Evolutionary conservation across 768 basidiomycete genomes (phyloP).

Genomic region (Boletus sensibilis): DNA sequence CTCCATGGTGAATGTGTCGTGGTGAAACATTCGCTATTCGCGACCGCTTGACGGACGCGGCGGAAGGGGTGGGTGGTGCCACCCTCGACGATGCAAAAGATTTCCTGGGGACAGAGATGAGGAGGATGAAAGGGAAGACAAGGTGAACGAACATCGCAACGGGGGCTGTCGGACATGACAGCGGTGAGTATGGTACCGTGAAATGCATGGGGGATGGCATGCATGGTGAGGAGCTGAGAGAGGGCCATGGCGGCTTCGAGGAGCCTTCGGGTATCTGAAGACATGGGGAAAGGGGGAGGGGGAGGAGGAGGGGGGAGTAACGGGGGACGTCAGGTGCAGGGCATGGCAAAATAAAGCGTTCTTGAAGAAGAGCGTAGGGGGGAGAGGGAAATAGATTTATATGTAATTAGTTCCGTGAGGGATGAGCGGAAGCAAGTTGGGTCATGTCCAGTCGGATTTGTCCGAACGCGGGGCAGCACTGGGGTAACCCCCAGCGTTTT

Average conservation of each 20-base stretch:
- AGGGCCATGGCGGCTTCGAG: slow-evolving; percentile 77
- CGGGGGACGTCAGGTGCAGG: slow-evolving; percentile 36
- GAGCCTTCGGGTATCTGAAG: slow-evolving; percentile 67
- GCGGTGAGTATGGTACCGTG: slow-evolving; percentile 74
- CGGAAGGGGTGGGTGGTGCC: slow-evolving; percentile 74
- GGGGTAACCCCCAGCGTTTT: slow-evolving; percentile 21
- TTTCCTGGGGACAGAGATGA: slow-evolving; percentile 55
- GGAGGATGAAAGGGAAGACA: neutral
- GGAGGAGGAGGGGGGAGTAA: slow-evolving; percentile 16
- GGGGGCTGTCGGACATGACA: slow-evolving; percentile 60
- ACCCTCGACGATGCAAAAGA: slow-evolving; percentile 80
- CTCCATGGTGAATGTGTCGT: slow-evolving; percentile 81
- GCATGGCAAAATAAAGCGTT: slow-evolving; percentile 53
- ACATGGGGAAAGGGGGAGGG: slow-evolving; percentile 40
- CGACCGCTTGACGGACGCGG: slow-evolving; percentile 72
- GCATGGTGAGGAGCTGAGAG: slow-evolving; percentile 57
- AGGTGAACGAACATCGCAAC: slow-evolving; percentile 55
- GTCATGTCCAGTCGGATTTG: slow-evolving; percentile 21
- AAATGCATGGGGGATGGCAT: slow-evolving; percentile 75
- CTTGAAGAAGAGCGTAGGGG: slow-evolving; percentile 39
- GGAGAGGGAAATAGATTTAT: slow-evolving; percentile 41
- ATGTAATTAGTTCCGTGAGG: slow-evolving; percentile 51
- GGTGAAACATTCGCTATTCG: slow-evolving; percentile 62
- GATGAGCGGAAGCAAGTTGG: slow-evolving; percentile 31
- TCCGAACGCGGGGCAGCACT: slow-evolving; percentile 24